phyloP scores from a whole-genome alignment of 345 rosid genomes.

The Acer negundo region DNA sequence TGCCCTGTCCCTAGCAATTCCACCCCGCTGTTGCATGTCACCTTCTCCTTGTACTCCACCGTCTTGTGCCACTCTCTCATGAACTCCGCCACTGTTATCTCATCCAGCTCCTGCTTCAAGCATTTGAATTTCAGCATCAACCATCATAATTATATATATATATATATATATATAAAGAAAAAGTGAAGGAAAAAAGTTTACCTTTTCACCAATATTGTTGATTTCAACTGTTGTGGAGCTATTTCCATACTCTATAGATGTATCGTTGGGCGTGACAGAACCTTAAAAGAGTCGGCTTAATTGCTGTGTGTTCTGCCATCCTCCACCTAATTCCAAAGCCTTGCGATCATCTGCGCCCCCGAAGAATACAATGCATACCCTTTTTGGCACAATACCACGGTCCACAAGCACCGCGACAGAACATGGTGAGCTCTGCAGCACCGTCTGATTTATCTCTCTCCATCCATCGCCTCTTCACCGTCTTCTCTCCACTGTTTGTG shows the following conservation, averaged over 20 bases:
- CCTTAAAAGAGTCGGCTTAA: constrained; percentile 20
- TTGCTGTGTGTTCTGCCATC: constrained; percentile 25
- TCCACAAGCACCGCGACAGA: constrained; percentile 44
- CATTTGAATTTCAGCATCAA: not conserved
- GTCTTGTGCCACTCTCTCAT: constrained; percentile 13
- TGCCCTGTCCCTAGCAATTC: constrained; percentile 15
- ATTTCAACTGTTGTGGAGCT: not conserved
- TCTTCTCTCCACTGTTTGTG: constrained; percentile 30
- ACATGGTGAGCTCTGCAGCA: constrained; percentile 35
- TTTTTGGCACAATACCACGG: constrained; percentile 1
- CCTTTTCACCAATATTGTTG: not conserved
- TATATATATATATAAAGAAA: too few species aligned
- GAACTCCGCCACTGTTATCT: constrained; percentile 8
- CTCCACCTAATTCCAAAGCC: constrained; percentile 29
- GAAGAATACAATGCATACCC: constrained; percentile 27
- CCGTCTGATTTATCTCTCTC: constrained; percentile 39
- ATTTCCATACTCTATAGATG: not conserved
- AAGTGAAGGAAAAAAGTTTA: not conserved
- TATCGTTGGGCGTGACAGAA: not conserved
- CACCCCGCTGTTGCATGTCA: constrained; percentile 10
- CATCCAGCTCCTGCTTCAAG: constrained; percentile 20
- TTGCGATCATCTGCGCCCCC: constrained; percentile 40
- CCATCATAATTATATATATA: too few species aligned
- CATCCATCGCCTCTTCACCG: constrained; percentile 23
- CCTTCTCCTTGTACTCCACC: constrained; percentile 28